Base-by-base conservation (phyloP, 805 yeast species). In the Schwanniomyces pseudopolymorphus region DNA sequence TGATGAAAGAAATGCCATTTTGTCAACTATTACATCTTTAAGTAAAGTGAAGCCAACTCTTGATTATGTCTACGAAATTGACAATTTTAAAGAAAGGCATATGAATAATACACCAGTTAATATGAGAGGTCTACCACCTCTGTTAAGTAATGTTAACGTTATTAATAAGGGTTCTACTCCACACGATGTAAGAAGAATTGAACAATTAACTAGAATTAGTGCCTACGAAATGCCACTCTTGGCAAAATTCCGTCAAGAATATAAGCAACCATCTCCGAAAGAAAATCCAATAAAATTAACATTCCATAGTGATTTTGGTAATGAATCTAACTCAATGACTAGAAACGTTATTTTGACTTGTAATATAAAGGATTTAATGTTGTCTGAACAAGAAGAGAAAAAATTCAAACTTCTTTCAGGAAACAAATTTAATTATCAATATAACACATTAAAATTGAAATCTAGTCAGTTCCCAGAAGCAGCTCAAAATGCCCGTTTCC, bases 201-300 rank as follows among this genome's bases (percentile, higher is more conserved):
- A 96, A 55, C 81, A 86, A 52, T 82, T 84, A 58, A 84, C 84
- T 59, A 79, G 97, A 57, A 75, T 89, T 38, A 89, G 95, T 9
- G 97, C 97, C 0, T 92, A 85, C 68, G 98, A 92, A 63, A 78
- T 92, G 75, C 99, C 99, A 5, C 78, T 82, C 46, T 75, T 94
- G 52, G 83, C 84, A 36, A 83, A 89, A 64, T 87, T 77, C 62
- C 84, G 92, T 55, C 82, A 85, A 65, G 77, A 75, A 49, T 91
- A 87, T 70, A 63, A 59, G 27, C 84, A 84, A 17, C 72, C 73
- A 11, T 54, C 74, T 5, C 54, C 55, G 9, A 60, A 58, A 14
- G 70, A 73, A 22, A 64, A 74, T 8, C 89, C 90, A 4, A 70
- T 90, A 35, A 72, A 73, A 33, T 87, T 86, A 59, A 80, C 83